These are phyloP conservation scores for Wallacemonas sp. DNA, from an alignment of 208 protist genomes.

Conservation along the genomic window DNA sequence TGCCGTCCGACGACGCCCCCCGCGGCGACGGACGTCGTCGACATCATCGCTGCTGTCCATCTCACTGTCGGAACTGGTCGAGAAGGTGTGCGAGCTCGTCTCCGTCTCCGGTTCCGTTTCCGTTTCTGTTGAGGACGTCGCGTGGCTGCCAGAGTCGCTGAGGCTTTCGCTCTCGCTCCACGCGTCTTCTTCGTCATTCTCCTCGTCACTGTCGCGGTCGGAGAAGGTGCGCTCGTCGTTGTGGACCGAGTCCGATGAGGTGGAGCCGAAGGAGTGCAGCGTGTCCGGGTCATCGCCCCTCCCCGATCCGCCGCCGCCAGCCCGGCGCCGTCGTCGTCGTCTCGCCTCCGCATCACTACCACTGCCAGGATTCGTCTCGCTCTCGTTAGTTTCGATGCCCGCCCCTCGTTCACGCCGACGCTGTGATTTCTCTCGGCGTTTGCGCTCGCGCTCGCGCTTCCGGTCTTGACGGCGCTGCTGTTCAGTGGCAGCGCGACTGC, in stretches of 20 bases:
- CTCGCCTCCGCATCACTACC: too few relatives aligned
- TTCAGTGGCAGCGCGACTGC: too few relatives aligned
- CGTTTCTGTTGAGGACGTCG: not conserved
- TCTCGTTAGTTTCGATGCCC: not conserved
- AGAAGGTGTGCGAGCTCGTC: not conserved
- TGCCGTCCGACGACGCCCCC: too few relatives aligned
- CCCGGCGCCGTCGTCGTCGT: too few relatives aligned
- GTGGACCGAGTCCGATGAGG: not conserved
- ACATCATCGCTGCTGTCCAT: not conserved
- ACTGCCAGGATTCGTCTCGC: too few relatives aligned
- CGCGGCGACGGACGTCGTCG: too few relatives aligned
- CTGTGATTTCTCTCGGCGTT: not conserved
- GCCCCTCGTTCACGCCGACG: not conserved
- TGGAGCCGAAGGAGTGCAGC: constrained; percentile 10
- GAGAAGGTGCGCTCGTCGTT: not conserved
- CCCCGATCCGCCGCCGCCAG: too few relatives aligned
- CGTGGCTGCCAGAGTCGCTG: too few relatives aligned
- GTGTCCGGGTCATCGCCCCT: not conserved
- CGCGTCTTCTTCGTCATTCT: too few relatives aligned
- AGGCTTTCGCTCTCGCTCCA: too few relatives aligned
- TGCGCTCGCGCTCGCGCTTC: not conserved
- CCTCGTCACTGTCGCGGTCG: too few relatives aligned
- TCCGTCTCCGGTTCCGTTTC: not conserved
- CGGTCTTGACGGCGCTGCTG: not conserved
- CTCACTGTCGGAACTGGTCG: not conserved